These are phyloP conservation scores for Blastobotrys aristatus DNA, from an alignment of 1,139 yeast species.

Conservation along the genomic window DNA sequence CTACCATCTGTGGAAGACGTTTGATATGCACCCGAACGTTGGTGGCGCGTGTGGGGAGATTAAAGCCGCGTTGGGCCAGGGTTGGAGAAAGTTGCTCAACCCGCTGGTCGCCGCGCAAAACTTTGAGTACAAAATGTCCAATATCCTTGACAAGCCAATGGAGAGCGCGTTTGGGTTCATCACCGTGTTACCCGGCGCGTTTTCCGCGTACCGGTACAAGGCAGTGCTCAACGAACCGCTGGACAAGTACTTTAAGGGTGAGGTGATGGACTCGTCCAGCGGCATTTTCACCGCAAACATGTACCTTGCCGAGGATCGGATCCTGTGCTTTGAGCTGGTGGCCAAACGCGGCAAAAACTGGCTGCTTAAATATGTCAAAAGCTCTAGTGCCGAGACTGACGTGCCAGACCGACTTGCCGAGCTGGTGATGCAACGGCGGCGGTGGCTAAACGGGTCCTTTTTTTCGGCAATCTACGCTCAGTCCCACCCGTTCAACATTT, in stretches of 20 bases:
- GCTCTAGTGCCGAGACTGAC: slow-evolving; percentile 78
- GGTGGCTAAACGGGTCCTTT: slow-evolving; percentile 84
- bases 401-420: slow-evolving; percentile 73
- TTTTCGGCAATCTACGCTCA: slow-evolving; percentile 77
- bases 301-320: slow-evolving; percentile 84
- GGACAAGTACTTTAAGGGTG: slow-evolving; percentile 76
- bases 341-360: slow-evolving; percentile 62
- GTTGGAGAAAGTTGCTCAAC: slow-evolving; percentile 50
- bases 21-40: slow-evolving; percentile 60
- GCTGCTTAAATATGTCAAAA: slow-evolving; percentile 64
- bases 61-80: slow-evolving; percentile 60
- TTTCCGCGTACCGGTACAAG: slow-evolving; percentile 72
- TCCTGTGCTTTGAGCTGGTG: slow-evolving; percentile 73
- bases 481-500: slow-evolving; percentile 63
- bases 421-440: slow-evolving; percentile 68
- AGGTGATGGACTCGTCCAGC: slow-evolving; percentile 49
- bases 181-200: slow-evolving; percentile 80
- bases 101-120: slow-evolving; percentile 83
- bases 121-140: slow-evolving; percentile 78
- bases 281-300: slow-evolving; percentile 78
- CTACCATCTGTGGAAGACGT: slow-evolving; percentile 69
- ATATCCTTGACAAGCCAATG: slow-evolving; percentile 77
- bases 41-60: slow-evolving; percentile 91
- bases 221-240: slow-evolving; percentile 67
- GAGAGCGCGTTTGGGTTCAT: slow-evolving; percentile 81